phyloP scores from a whole-genome alignment of 768 basidiomycete species.

The Trametes sanguinea region DNA sequence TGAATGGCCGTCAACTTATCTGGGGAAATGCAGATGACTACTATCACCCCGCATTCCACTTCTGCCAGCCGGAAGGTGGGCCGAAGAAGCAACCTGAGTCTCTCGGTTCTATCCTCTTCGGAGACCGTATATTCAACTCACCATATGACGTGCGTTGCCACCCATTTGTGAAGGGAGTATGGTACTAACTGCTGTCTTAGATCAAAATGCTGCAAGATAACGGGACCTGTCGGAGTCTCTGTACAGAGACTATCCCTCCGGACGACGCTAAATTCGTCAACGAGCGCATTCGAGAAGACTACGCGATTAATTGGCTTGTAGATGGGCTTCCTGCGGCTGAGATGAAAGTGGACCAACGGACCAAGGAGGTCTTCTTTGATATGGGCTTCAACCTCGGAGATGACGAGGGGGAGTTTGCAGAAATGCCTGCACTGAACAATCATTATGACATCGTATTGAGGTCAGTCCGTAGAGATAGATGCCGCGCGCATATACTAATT shows the following conservation, averaged over 20 bases:
- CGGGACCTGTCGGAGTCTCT: conserved; percentile 75
- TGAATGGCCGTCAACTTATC: not conserved
- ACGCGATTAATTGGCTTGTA: conserved; percentile 92
- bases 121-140: conserved; percentile 91
- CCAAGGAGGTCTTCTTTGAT: conserved; percentile 87
- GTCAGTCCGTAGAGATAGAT: conserved; percentile 37
- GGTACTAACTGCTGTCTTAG: conserved; percentile 37
- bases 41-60: conserved; percentile 83
- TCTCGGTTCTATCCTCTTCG: conserved; percentile 93
- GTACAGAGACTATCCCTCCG: conserved; percentile 57
- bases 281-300: conserved; percentile 87
- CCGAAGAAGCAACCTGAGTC: conserved; percentile 77
- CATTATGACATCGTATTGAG: conserved; percentile 88
- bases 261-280: conserved; percentile 90
- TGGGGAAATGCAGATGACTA: conserved; percentile 70
- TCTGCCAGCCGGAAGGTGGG: conserved; percentile 80
- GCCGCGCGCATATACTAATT: not conserved
- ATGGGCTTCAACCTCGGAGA: conserved; percentile 92
- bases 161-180: too few relatives aligned
- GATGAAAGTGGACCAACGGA: conserved; percentile 81
- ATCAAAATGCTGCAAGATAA: conserved; percentile 82
- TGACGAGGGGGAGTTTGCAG: conserved; percentile 58
- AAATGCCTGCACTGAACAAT: conserved; percentile 79
- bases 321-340: conserved; percentile 94
- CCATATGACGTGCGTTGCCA: conserved; percentile 69